Evolutionary conservation across 208 protist species (phyloP).

Genomic region (Naegleria fowleri): DNA sequence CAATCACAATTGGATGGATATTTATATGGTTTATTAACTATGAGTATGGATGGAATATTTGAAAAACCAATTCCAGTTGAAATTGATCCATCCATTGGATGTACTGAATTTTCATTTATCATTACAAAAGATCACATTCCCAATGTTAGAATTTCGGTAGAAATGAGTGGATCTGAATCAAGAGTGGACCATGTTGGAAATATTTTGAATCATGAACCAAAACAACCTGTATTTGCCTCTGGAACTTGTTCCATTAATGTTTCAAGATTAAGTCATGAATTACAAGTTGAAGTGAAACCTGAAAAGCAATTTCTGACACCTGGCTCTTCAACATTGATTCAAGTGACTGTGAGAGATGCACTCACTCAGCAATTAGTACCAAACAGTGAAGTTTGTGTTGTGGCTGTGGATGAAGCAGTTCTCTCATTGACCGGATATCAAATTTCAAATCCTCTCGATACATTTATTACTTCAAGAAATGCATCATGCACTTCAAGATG

Average conservation of each 20-base stretch:
- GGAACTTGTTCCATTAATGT: not conserved
- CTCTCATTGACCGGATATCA: not conserved
- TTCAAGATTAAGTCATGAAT: not conserved
- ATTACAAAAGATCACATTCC: not conserved
- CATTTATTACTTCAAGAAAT: not conserved
- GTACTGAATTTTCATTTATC: not conserved
- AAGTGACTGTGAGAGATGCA: not conserved
- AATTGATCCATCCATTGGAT: not conserved
- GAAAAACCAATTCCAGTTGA: not conserved
- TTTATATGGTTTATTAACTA: not conserved
- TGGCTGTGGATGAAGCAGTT: slow-evolving; percentile 11
- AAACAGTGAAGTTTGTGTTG: not conserved
- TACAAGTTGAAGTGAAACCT: not conserved
- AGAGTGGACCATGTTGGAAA: not conserved
- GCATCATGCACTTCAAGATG: no score
- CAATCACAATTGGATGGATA: not conserved
- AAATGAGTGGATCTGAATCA: not conserved
- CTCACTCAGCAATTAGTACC: not conserved
- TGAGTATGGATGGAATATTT: not conserved
- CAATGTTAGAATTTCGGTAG: not conserved
- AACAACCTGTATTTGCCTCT: not conserved
- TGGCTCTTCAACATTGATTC: not conserved
- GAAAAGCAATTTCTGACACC: not conserved
- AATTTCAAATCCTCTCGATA: not conserved
- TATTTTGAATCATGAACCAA: not conserved